These are phyloP conservation scores for Saccharomycopsis amapae DNA, from an alignment of 805 yeast genomes.

Conservation along the genomic window DNA sequence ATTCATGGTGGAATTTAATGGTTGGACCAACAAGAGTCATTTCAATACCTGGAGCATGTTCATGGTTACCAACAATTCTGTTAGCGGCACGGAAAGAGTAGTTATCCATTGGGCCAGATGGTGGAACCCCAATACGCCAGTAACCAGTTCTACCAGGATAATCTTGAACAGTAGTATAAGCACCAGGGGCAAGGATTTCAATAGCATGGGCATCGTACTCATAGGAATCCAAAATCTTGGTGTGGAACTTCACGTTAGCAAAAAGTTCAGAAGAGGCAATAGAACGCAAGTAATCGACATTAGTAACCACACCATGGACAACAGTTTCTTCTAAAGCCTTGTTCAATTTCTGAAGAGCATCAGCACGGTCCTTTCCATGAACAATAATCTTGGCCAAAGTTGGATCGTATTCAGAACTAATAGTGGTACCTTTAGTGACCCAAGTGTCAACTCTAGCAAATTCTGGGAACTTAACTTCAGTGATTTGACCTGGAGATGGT, in stretches of 20 bases:
- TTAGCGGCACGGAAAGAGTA: constrained; percentile 87
- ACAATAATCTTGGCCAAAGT: constrained; percentile 95
- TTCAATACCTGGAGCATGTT: constrained; percentile 82
- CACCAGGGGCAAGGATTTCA: constrained; percentile 84
- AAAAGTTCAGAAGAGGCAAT: constrained; percentile 83
- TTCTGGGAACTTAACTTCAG: constrained; percentile 75
- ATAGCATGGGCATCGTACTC: constrained; percentile 77
- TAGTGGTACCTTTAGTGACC: constrained; percentile 80
- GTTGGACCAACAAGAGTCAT: constrained; percentile 84
- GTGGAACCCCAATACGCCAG: constrained; percentile 95
- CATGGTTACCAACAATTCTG: constrained; percentile 81
- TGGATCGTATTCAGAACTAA: constrained; percentile 94
- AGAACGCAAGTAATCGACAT: constrained; percentile 81
- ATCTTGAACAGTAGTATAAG: constrained; percentile 94
- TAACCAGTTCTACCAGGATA: constrained; percentile 84
- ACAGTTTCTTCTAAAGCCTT: constrained; percentile 81
- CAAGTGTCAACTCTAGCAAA: constrained; percentile 95
- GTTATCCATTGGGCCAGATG: constrained; percentile 97
- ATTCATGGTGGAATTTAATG: constrained; percentile 72
- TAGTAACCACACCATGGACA: constrained; percentile 82
- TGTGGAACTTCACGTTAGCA: constrained; percentile 73
- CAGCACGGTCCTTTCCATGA: constrained; percentile 82
- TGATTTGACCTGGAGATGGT: constrained; percentile 94
- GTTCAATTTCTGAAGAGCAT: constrained; percentile 70
- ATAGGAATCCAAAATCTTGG: constrained; percentile 79